phyloP scores from a whole-genome alignment of 495 filamentous ascomycete species.

The Podospora appendiculata region DNA sequence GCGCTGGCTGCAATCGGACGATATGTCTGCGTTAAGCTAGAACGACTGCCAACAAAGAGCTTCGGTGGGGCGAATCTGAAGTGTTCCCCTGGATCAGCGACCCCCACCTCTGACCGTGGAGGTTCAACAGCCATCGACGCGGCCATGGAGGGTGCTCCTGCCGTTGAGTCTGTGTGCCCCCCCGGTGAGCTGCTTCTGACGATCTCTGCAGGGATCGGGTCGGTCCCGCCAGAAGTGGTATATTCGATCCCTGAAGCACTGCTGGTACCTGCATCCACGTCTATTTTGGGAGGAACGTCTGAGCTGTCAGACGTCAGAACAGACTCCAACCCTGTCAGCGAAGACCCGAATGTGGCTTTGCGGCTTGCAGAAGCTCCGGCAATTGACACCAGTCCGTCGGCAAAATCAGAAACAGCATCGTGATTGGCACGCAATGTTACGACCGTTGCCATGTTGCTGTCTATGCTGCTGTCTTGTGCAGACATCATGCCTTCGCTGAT shows the following conservation, averaged over 20 bases:
- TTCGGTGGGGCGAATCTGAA: conserved; percentile 32
- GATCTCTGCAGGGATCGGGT: background rate
- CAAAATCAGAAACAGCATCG: background rate
- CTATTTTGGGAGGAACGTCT: background rate
- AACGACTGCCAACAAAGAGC: conserved; percentile 32
- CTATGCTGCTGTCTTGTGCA: background rate
- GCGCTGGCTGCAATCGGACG: background rate
- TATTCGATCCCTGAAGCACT: background rate
- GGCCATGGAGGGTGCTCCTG: conserved; percentile 9
- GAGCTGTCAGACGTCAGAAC: background rate
- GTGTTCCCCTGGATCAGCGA: conserved; percentile 12
- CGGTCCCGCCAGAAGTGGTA: background rate
- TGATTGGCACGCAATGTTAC: conserved; percentile 6
- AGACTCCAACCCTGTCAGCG: background rate
- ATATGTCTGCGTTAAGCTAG: conserved; percentile 1
- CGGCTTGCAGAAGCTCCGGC: background rate
- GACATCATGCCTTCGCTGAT: conserved; percentile 1
- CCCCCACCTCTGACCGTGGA: conserved; percentile 14
- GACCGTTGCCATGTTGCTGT: conserved; percentile 13
- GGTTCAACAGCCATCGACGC: conserved; percentile 19
- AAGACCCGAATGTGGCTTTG: background rate
- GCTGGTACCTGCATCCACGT: conserved; percentile 4
- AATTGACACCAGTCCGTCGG: background rate
- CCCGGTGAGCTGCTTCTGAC: conserved; percentile 3
- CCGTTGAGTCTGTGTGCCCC: conserved; percentile 1